Base-by-base conservation (phyloP, 495 filamentous ascomycete genomes). In the Penicillium verhagenii region DNA sequence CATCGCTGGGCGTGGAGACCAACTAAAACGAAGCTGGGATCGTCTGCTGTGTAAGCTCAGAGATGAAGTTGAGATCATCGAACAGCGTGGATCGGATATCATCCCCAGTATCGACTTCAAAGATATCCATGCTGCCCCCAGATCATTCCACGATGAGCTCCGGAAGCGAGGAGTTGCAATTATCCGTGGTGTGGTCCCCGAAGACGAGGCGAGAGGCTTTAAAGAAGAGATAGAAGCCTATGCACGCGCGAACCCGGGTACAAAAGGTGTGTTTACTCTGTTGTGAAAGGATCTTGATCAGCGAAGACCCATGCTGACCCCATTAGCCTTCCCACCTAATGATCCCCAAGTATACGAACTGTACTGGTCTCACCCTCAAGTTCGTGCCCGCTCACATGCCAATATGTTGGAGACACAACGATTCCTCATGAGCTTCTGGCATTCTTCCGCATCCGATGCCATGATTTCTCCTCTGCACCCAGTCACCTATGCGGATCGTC, bases 321-420 rank as follows among this genome's bases (percentile, higher is more conserved):
- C 79, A 55, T 3, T 26, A 44, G 42, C 42, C 13, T 44, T 47
- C 19, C 45, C 45, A 19, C 25, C 28, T 78, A 13, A 72, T 13
- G 74, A 74, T 39, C 87, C 86, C 0, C 81, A 87, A 53, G 87
- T 92, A 18, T 89, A 80, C 61, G 89, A 93, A 62, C 72, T 91
- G 1, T 92, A 93, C 71, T 93, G 89, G 88, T 86, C 85, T 6
- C 75, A 79, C 4, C 67, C 84, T 4, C 88, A 92, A 57, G 64
- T 91, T 42, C 75, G 77, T 13, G 87, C 88, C 3, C 76, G 89
- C 11, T 67, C 76, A 0, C 86, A 93, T 64, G 81, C 84, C 5
- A 82, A 85, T 37, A 53, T 92, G 44, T 68, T 91, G 6, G 64
- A 87, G 89, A 55, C 69, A 58, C 19, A 82, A 81, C 38, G 77